Percentiles rank a stretch among this genome's conserved stretches.
Evolutionary conservation across 2,329 filamentous ascomycete species (phyloP).

Genomic region (Phaeosphaeriaceae sp.): DNA sequence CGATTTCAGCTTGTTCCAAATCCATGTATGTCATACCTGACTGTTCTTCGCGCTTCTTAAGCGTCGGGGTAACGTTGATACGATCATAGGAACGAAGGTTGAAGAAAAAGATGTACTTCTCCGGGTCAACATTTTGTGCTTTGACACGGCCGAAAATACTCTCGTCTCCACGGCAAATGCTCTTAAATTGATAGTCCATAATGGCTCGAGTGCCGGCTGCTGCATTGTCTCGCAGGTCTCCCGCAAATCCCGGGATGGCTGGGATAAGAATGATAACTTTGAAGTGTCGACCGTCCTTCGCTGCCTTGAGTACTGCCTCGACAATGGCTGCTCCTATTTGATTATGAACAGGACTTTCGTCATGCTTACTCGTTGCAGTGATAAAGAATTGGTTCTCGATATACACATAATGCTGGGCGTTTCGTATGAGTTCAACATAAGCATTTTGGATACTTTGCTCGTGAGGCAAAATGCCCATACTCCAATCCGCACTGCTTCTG

Average conservation of each 20-base stretch:
- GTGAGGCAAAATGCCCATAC: constrained; percentile 77
- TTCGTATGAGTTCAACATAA: constrained; percentile 82
- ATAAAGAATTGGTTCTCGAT: constrained; percentile 99
- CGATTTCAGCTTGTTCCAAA: constrained; percentile 84
- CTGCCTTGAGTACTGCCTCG: constrained; percentile 82
- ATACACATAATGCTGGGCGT: constrained; percentile 91
- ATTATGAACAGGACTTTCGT: constrained; percentile 86
- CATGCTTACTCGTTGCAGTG: constrained; percentile 75
- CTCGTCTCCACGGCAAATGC: constrained; percentile 87
- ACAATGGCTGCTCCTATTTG: constrained; percentile 88
- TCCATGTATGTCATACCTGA: constrained; percentile 86
- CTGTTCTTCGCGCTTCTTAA: constrained; percentile 77
- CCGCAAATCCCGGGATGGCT: constrained; percentile 90
- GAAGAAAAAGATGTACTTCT: constrained; percentile 87
- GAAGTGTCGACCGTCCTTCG: constrained; percentile 85
- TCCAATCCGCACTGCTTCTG: constrained; percentile 93
- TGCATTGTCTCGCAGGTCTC: constrained; percentile 82
- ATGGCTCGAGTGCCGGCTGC: constrained; percentile 86
- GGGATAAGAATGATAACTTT: constrained; percentile 89
- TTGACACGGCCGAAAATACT: constrained; percentile 85
- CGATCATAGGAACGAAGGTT: constrained; percentile 93
- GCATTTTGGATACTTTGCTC: constrained; percentile 90
- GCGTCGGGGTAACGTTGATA: constrained; percentile 77
- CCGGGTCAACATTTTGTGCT: constrained; percentile 75
- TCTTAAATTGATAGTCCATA: constrained; percentile 99